phyloP scores from a whole-genome alignment of 768 basidiomycete species.

The Tricholomella constricta region DNA sequence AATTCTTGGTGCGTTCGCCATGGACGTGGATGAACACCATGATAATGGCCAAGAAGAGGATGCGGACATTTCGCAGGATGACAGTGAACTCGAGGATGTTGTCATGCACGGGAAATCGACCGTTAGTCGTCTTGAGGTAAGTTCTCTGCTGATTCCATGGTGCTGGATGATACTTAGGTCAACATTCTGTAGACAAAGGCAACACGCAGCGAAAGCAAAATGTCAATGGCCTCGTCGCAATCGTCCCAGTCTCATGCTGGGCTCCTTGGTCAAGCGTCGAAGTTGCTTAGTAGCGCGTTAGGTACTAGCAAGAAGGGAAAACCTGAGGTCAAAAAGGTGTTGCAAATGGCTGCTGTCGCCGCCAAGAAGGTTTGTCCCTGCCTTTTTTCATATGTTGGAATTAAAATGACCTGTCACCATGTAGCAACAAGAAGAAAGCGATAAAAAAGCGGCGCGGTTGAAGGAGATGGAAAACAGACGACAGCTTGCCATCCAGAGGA shows the following conservation, averaged over 20 bases:
- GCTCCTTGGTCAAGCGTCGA: constrained; percentile 71
- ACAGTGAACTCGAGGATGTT: constrained; percentile 44
- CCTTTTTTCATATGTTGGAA: background rate
- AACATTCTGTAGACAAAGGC: constrained; percentile 20
- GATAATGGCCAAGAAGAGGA: constrained; percentile 33
- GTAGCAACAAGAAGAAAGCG: constrained; percentile 88
- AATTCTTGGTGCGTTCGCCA: constrained; percentile 35
- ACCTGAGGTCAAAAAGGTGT: constrained; percentile 73
- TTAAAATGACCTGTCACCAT: constrained; percentile 8
- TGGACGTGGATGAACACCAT: constrained; percentile 40
- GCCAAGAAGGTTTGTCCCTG: constrained; percentile 78
- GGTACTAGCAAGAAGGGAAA: constrained; percentile 72
- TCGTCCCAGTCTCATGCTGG: constrained; percentile 56
- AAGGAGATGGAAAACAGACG: constrained; percentile 85
- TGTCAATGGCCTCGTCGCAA: constrained; percentile 53
- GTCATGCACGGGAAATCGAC: constrained; percentile 39
- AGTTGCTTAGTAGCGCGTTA: constrained; percentile 65
- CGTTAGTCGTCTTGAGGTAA: constrained; percentile 44
- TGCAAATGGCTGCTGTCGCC: constrained; percentile 78
- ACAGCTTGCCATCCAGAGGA: constrained; percentile 68
- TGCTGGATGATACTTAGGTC: constrained; percentile 2
- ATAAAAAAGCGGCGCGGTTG: constrained; percentile 71
- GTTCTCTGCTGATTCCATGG: constrained; percentile 18
- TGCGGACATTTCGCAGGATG: constrained; percentile 29
- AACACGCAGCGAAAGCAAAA: constrained; percentile 52